These are phyloP conservation scores for Metarhizium humberi DNA, from an alignment of 2,329 filamentous ascomycete genomes.

Conservation along the genomic window DNA sequence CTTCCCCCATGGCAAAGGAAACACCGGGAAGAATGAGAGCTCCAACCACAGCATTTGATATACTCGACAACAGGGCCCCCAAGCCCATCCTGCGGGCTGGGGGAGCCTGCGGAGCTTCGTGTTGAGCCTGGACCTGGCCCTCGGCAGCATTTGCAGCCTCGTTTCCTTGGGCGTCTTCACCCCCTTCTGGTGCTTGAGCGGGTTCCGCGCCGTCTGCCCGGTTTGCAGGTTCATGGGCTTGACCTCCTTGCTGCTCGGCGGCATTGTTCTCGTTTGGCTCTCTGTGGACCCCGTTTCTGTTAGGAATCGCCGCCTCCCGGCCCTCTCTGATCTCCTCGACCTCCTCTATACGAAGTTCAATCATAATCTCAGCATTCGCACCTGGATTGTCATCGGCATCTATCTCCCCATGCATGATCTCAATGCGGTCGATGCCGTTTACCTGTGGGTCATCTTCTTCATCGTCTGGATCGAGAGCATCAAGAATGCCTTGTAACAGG, in stretches of 20 bases:
- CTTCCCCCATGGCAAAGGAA: conserved; percentile 67
- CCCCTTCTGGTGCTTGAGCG: not conserved
- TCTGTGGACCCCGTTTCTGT: conserved; percentile 23
- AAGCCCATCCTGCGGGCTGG: conserved; percentile 24
- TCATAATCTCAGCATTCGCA: conserved; percentile 16
- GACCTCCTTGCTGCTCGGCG: not conserved
- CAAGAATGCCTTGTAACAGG: conserved; percentile 26
- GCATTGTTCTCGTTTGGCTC: conserved; percentile 1
- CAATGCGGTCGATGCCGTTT: conserved; percentile 10
- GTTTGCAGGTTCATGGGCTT: not conserved
- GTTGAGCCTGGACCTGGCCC: conserved; percentile 14
- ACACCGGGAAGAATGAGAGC: conserved; percentile 72
- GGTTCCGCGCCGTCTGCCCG: not conserved
- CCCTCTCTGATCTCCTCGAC: conserved; percentile 17
- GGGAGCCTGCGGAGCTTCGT: conserved; percentile 25
- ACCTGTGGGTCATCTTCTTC: conserved; percentile 10
- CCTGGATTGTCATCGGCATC: conserved; percentile 11
- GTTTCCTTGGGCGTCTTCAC: not conserved
- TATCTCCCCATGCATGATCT: conserved; percentile 7
- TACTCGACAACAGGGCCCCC: conserved; percentile 27
- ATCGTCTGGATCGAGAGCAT: conserved; percentile 25
- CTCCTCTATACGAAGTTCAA: conserved; percentile 26
- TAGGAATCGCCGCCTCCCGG: conserved; percentile 24
- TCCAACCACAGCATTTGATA: conserved; percentile 41
- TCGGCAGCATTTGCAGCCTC: conserved; percentile 1